Evolutionary conservation across 1,284 basidiomycete genomes (phyloP).

Genomic region (Cutaneotrichosporon curvatum): DNA sequence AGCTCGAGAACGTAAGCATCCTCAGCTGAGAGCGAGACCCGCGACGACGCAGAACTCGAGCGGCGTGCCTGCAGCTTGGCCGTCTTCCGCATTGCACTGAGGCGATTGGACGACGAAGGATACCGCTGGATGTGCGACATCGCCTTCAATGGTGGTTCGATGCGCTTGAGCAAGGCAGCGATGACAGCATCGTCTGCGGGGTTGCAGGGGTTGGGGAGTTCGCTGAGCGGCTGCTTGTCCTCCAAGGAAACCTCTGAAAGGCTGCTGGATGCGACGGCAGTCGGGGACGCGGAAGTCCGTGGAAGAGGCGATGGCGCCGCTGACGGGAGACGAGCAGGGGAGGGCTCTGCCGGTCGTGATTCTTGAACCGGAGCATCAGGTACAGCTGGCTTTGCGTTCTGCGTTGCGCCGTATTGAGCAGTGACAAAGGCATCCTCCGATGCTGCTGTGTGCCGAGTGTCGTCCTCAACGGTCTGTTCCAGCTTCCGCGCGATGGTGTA

Average conservation of each 20-base stretch:
- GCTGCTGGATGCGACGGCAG: not conserved
- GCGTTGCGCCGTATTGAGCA: not conserved
- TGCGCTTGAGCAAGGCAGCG: conserved; percentile 56
- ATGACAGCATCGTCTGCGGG: conserved; percentile 69
- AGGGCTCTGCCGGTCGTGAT: not conserved
- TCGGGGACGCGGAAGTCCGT: not conserved
- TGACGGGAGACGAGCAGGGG: not conserved
- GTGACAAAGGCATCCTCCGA: conserved; percentile 2
- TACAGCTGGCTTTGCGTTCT: not conserved
- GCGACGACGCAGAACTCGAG: conserved; percentile 25
- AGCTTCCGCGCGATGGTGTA: conserved; percentile 38
- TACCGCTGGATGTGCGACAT: conserved; percentile 59
- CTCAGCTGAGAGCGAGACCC: conserved; percentile 28
- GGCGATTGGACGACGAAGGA: conserved; percentile 52
- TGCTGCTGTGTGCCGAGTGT: conserved; percentile 3
- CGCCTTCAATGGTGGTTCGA: conserved; percentile 53
- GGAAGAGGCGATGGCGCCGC: not conserved
- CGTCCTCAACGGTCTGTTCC: conserved; percentile 11
- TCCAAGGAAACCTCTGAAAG: not conserved
- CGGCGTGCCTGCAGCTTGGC: conserved; percentile 38
- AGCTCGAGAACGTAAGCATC: conserved; percentile 46
- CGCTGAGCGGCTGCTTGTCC: not conserved
- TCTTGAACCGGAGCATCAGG: not conserved
- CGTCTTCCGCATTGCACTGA: conserved; percentile 56
- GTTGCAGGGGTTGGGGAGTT: conserved; percentile 72